Evolutionary conservation across 2,329 filamentous ascomycete genomes (phyloP).

Genomic region (Massarina eburnea): DNA sequence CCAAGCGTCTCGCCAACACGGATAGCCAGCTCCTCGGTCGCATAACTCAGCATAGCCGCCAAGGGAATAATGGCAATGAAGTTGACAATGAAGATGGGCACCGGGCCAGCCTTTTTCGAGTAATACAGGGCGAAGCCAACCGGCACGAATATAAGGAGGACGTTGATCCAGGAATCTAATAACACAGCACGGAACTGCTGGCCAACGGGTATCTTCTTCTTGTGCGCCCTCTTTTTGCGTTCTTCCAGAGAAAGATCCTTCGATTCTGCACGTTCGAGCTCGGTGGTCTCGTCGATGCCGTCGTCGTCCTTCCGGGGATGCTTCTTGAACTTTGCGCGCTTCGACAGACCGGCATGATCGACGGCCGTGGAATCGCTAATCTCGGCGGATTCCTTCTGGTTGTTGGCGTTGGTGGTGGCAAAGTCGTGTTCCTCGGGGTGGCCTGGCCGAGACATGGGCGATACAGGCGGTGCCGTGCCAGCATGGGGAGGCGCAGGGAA

Average conservation of each 20-base stretch:
- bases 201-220: slow-evolving; percentile 39
- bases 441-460: slow-evolving; percentile 19
- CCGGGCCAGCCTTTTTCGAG: slow-evolving; percentile 46
- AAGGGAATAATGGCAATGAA: slow-evolving; percentile 92
- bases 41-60: slow-evolving; percentile 81
- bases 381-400: slow-evolving; percentile 18
- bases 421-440: slow-evolving; percentile 11
- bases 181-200: slow-evolving; percentile 71
- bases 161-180: slow-evolving; percentile 83
- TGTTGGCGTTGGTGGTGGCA: slow-evolving; percentile 7
- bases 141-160: slow-evolving; percentile 76
- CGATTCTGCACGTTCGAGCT: slow-evolving; percentile 19
- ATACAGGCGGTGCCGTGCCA: slow-evolving; percentile 29
- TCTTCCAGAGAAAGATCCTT: slow-evolving; percentile 33
- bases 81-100: slow-evolving; percentile 76
- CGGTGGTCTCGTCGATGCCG: slow-evolving; percentile 11
- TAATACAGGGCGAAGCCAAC: slow-evolving; percentile 75
- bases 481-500: slow-evolving; percentile 31
- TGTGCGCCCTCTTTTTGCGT: slow-evolving; percentile 32
- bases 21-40: slow-evolving; percentile 86
- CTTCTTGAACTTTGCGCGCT: slow-evolving; percentile 35
- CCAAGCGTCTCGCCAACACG: slow-evolving; percentile 79
- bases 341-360: slow-evolving; percentile 16
- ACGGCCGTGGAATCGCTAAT: slow-evolving; percentile 27
- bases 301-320: slow-evolving; percentile 27